Evolutionary conservation across 208 protist genomes (phyloP).

Genomic region (Trypanosoma conorhini): DNA sequence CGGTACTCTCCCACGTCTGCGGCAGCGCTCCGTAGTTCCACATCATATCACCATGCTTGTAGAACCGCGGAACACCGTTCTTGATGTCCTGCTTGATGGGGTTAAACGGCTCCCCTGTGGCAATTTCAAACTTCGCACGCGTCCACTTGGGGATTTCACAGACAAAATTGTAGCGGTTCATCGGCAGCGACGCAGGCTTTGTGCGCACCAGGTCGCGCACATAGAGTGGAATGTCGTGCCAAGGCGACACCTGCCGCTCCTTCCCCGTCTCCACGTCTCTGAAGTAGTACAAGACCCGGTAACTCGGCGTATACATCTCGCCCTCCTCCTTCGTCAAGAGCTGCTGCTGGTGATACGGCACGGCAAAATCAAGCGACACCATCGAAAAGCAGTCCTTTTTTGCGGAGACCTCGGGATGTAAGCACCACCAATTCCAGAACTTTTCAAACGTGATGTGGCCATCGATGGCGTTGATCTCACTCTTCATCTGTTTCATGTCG

Average conservation of each 20-base stretch:
- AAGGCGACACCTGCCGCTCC: conserved; percentile 84
- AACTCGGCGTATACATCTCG: conserved; percentile 90
- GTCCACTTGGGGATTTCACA: conserved; percentile 96
- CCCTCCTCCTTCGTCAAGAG: conserved; percentile 79
- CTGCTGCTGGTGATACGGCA: conserved; percentile 92
- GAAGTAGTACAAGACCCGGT: conserved; percentile 92
- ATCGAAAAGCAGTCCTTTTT: conserved; percentile 77
- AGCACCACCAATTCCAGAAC: conserved; percentile 87
- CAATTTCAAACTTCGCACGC: conserved; percentile 96
- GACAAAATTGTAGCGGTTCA: conserved; percentile 93
- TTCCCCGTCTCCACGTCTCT: conserved; percentile 80
- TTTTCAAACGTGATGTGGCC: conserved; percentile 76
- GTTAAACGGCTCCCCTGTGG: conserved; percentile 93
- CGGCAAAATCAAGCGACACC: conserved; percentile 85
- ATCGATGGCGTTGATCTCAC: conserved; percentile 49
- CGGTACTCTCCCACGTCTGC: conserved; percentile 96
- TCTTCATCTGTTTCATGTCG: conserved; percentile 53
- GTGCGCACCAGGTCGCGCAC: conserved; percentile 88
- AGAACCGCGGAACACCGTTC: conserved; percentile 95
- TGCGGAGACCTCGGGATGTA: conserved; percentile 43
- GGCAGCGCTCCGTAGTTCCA: conserved; percentile 97
- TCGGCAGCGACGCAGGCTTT: conserved; percentile 71
- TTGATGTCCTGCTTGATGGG: conserved; percentile 97
- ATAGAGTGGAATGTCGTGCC: conserved; percentile 92
- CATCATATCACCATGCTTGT: conserved; percentile 96